Conservation (phyloP, 2,329 filamentous ascomycete species). For the Clonostachys sp. region DNA sequence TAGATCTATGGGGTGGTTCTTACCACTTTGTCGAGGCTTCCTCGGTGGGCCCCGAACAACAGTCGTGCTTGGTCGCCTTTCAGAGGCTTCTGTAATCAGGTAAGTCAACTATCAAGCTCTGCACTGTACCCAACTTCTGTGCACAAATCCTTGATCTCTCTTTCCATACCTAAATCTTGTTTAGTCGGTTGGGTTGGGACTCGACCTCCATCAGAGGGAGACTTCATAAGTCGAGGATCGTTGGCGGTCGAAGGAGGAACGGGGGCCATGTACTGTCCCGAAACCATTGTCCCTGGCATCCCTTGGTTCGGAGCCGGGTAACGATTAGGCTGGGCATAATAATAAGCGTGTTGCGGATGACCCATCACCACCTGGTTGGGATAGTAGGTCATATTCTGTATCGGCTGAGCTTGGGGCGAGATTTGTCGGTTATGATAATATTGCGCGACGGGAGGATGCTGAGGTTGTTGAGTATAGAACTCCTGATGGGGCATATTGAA, state of each 20-base stretch:
- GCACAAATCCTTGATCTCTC: not conserved
- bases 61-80: conserved; percentile 9
- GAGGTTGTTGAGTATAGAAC: conserved; percentile 41
- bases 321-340: conserved; percentile 33
- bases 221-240: conserved; percentile 15
- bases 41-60: conserved; percentile 25
- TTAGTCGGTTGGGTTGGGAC: conserved; percentile 5
- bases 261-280: conserved; percentile 24
- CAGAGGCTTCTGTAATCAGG: not conserved
- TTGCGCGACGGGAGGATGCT: conserved; percentile 27
- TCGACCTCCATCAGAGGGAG: conserved; percentile 5
- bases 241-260: conserved; percentile 9
- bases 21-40: conserved; percentile 55
- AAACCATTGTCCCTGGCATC: conserved; percentile 23
- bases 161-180: conserved; percentile 14
- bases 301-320: conserved; percentile 24
- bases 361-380: conserved; percentile 35
- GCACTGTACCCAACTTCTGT: too few relatives aligned
- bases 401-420: conserved; percentile 27
- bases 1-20: conserved; percentile 15
- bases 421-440: conserved; percentile 35
- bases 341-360: conserved; percentile 34
- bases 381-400: conserved; percentile 37
- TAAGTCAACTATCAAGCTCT: not conserved
- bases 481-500: conserved; percentile 33